Base-by-base conservation (phyloP, 106 monocot genomes). In the Narthecium ossifragum region DNA sequence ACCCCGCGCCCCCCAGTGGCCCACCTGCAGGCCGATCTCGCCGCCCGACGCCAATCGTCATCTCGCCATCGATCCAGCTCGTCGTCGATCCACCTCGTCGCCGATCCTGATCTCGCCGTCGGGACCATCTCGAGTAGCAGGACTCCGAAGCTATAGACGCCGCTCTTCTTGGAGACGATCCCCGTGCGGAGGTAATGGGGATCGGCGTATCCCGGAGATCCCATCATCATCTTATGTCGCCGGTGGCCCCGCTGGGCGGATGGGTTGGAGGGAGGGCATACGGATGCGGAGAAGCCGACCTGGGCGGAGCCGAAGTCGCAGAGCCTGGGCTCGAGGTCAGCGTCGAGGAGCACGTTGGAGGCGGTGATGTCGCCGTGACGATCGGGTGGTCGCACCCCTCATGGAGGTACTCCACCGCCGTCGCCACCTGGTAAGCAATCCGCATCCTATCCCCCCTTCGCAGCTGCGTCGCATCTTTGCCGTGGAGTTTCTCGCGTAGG, bases 101-200 rank as follows among this genome's bases (percentile, higher is more conserved):
- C 83, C 83, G n/a, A 75, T 75, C 20, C 82, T 6, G 22, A 88
- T n/a, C n/a, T n/a, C n/a, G n/a, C n/a, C n/a, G n/a, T n/a, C n/a
- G n/a, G n/a, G n/a, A n/a, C n/a, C n/a, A n/a, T 50, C 71, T 88
- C 88, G 17, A 84, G 55, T 31, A 84, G 17, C 50, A 88, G 57
- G 55, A 88, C 80, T 5, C 88, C 88, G 59, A 84, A 88, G 77
- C 88, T 75, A 59, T 88, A 88, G 53, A 84, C 88, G 58, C 84
- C 84, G 64, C 57, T 80, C 84, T 80, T 77, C 73, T 88, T 81
- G 30, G 77, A 79, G 39, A 79, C 47, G 8, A 74, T 29, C 31
- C 52, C 72, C 26, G 60, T 68, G 10, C 61, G 26, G 18, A 61
- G 27, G 26, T 71, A 75, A 46, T 70, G 51, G 2, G 77, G 77